A percentile compares a stretch with the other conserved stretches of the same genome.
Evolutionary conservation across 2,329 filamentous ascomycete species (phyloP).

Genomic region (Myriosclerotinia curreyana): DNA sequence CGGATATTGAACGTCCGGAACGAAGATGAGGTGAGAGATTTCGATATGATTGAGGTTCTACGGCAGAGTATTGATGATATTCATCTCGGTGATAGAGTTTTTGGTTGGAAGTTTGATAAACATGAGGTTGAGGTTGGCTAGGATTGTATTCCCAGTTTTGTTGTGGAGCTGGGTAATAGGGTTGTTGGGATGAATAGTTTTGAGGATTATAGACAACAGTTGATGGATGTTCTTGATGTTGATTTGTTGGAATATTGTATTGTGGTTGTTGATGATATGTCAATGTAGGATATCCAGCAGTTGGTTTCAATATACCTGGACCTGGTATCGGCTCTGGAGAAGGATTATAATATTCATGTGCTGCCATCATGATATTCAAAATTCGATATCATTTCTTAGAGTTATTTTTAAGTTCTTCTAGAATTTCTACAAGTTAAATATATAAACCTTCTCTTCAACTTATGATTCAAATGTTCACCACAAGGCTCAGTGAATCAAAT

Average conservation of each 20-base stretch:
- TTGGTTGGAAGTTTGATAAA: not conserved
- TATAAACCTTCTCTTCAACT: constrained; percentile 1
- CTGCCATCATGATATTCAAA: not conserved
- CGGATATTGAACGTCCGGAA: constrained; percentile 27
- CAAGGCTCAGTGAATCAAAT: constrained; percentile 10
- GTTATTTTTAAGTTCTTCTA: not conserved
- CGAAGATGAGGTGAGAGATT: constrained; percentile 18
- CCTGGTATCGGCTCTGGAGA: constrained; percentile 1
- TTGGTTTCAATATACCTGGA: constrained; percentile 7
- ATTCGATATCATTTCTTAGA: not conserved
- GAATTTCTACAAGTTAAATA: not conserved
- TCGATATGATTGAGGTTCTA: not conserved
- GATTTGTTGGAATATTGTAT: not conserved
- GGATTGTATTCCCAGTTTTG: not conserved
- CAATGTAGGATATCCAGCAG: constrained; percentile 2
- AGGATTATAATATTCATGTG: constrained; percentile 5
- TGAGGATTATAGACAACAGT: not conserved
- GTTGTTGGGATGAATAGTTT: not conserved
- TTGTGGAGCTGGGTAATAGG: not conserved
- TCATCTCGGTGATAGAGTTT: not conserved
- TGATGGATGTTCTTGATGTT: not conserved
- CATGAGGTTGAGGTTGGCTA: not conserved
- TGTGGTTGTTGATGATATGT: constrained; percentile 16
- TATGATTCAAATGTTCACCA: not conserved
- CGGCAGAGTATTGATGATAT: not conserved